Percentiles rank a stretch among this genome's conserved stretches.
These are phyloP conservation scores for Larix kaempferi DNA, from an alignment of 75 land plant genomes.

Conservation along the genomic window DNA sequence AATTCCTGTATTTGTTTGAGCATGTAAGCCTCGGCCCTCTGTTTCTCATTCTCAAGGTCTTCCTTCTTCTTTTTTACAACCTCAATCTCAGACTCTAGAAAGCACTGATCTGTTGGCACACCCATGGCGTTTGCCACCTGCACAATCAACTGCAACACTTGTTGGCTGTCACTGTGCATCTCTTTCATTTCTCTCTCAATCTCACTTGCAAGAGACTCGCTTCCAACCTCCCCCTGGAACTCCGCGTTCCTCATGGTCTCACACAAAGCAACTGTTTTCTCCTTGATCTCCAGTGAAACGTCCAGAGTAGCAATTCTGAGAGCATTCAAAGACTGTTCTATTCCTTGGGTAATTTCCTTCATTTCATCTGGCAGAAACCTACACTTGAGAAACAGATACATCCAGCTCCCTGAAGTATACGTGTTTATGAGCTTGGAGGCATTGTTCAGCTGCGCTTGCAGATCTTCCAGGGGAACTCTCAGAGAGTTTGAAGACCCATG, in stretches of 20 bases:
- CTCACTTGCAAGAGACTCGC: neutral
- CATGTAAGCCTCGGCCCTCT: too few relatives aligned
- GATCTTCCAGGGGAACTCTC: neutral
- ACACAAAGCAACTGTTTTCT: neutral
- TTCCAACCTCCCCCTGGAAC: constrained; percentile 1
- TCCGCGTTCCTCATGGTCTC: constrained; percentile 5
- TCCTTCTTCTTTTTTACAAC: too few relatives aligned
- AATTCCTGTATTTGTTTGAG: too few relatives aligned
- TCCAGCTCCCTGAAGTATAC: constrained; percentile 8
- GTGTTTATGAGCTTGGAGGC: constrained; percentile 8
- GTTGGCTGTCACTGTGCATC: neutral
- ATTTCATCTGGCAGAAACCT: neutral
- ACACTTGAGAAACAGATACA: neutral
- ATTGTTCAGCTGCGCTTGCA: neutral
- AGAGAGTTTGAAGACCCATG: neutral
- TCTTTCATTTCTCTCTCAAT: neutral
- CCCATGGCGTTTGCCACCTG: constrained; percentile 19
- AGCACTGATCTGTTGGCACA: constrained; percentile 53
- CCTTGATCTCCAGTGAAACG: constrained; percentile 1
- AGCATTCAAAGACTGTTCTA: neutral
- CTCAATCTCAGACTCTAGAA: constrained; percentile 6
- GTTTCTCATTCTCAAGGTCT: too few relatives aligned
- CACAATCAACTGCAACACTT: neutral
- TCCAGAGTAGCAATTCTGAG: neutral
- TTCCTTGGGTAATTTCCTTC: too few relatives aligned